Percentiles rank a stretch among this genome's conserved stretches.
These are phyloP conservation scores for Sordaria brevicollis DNA, from an alignment of 495 filamentous ascomycete genomes.

Conservation along the genomic window DNA sequence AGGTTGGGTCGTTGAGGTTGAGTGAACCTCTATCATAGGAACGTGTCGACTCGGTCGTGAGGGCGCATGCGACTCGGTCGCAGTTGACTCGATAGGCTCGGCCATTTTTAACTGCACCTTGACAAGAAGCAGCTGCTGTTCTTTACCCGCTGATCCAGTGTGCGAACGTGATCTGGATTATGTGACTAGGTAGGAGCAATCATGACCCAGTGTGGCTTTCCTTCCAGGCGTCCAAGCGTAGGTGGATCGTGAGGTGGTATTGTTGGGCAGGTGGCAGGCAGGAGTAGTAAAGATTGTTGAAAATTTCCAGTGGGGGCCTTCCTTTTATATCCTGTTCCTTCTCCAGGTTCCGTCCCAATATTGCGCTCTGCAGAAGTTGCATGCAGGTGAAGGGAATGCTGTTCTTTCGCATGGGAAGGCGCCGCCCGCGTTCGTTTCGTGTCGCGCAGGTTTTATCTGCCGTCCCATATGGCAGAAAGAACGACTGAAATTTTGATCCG, in stretches of 20 bases:
- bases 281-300: background rate
- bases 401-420: background rate
- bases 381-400: background rate
- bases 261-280: background rate
- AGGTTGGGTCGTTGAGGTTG: background rate
- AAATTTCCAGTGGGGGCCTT: background rate
- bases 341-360: background rate
- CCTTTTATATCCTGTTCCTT: background rate
- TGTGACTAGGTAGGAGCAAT: background rate
- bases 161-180: background rate
- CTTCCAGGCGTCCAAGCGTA: background rate
- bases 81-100: background rate
- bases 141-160: background rate
- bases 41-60: background rate
- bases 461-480: background rate
- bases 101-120: background rate
- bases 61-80: background rate
- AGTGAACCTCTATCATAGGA: background rate
- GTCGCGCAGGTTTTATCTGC: background rate
- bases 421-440: background rate
- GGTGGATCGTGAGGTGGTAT: background rate
- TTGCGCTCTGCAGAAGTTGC: background rate
- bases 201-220: background rate
- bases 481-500: background rate
- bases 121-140: background rate